phyloP scores from a whole-genome alignment of 768 basidiomycete genomes.

The Boletus rex-veris region DNA sequence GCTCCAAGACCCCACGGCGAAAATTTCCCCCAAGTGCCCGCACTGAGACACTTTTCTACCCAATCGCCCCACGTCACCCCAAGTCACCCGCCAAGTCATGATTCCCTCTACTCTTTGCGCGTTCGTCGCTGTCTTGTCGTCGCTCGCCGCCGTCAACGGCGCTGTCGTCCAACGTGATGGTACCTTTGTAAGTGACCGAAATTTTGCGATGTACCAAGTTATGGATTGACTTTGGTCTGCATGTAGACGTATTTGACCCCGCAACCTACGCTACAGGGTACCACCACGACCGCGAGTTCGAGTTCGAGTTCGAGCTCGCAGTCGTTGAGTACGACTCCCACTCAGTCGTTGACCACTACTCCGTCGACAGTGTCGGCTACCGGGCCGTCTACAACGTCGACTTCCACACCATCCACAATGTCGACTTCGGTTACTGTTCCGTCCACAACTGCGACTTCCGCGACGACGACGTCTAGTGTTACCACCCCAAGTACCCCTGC shows the following conservation, averaged over 20 bases:
- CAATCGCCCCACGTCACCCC: too few species aligned
- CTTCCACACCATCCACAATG: background rate
- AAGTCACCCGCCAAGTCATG: background rate
- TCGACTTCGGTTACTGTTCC: background rate
- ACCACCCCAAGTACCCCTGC: too few species aligned
- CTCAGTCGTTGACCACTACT: background rate
- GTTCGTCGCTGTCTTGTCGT: conserved; percentile 6
- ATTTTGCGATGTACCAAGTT: background rate
- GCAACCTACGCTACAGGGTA: background rate
- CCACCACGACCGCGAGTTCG: background rate
- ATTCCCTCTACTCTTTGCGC: conserved; percentile 8
- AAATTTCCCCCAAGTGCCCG: background rate
- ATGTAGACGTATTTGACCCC: conserved; percentile 10
- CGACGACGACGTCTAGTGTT: too few species aligned
- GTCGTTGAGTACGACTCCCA: background rate
- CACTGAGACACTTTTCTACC: background rate
- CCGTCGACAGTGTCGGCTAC: background rate
- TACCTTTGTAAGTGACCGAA: conserved; percentile 9
- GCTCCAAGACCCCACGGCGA: background rate
- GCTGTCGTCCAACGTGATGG: conserved; percentile 17
- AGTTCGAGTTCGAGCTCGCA: background rate
- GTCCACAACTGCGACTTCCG: background rate
- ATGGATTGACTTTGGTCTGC: background rate
- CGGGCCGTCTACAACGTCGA: background rate
- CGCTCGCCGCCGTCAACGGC: conserved; percentile 12